Conservation (phyloP, 2,329 filamentous ascomycete species). For the Penicillium brasilianum region DNA sequence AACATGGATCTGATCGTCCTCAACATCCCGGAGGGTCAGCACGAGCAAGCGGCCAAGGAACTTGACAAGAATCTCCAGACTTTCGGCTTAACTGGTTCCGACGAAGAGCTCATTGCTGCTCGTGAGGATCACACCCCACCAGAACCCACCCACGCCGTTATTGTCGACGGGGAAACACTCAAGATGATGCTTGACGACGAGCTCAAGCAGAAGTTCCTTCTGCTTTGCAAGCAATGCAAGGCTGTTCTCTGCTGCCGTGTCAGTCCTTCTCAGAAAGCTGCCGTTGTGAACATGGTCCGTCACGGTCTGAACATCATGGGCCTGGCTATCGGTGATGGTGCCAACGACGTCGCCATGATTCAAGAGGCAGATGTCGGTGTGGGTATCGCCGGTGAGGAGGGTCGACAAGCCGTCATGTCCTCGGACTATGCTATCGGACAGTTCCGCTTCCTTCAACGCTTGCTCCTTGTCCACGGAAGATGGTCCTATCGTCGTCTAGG, state of each 20-base stretch:
- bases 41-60: constrained; percentile 68
- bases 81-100: constrained; percentile 82
- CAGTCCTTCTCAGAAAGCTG: constrained; percentile 93
- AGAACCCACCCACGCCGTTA: constrained; percentile 83
- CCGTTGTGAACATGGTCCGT: constrained; percentile 96
- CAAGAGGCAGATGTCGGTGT: constrained; percentile 97
- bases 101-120: constrained; percentile 81
- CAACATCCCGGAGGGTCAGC: constrained; percentile 77
- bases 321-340: constrained; percentile 87
- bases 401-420: constrained; percentile 91
- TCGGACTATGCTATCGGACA: constrained; percentile 95
- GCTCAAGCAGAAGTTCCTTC: constrained; percentile 87
- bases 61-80: constrained; percentile 73
- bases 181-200: constrained; percentile 82
- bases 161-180: constrained; percentile 93
- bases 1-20: constrained; percentile 96
- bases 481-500: constrained; percentile 96
- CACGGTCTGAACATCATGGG: constrained; percentile 95
- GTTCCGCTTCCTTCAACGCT: constrained; percentile 83
- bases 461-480: constrained; percentile 87
- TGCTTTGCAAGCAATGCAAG: constrained; percentile 96
- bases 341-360: constrained; percentile 97
- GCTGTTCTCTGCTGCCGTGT: constrained; percentile 97
- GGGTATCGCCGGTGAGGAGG: constrained; percentile 91
- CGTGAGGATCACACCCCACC: constrained; percentile 85